Evolutionary conservation across 2,329 filamentous ascomycete genomes (phyloP), one percentile per base, ranked within the genome.

Genomic region (Diplocarpon mali): DNA sequence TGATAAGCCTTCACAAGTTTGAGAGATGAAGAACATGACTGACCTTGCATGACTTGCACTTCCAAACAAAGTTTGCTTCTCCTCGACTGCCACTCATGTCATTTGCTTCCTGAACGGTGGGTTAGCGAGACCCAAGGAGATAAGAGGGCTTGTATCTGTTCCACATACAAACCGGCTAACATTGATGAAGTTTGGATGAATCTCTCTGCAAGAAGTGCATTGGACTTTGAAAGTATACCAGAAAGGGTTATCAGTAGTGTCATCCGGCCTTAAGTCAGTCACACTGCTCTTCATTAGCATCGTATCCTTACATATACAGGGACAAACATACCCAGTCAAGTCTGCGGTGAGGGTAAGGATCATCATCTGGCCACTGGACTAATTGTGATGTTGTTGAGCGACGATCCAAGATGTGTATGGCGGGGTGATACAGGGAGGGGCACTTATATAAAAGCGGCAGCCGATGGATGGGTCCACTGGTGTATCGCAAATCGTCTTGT

Each of bases 21-120:
- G 9, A 8, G 24, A 29, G 14, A 29, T 14, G 1, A 37, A 24
- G 27, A 30, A 30, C 14, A 36, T 30, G 1, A 32, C 30, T 10
- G 30, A 92, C 88, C 77, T 92, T 93, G 80, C 92, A 98, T 62
- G 92, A 90, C 67, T 93, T 95, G 75, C 92, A 98, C 65, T 80
- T 89, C 90, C 92, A 98, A n/a, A 98, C 92, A 65, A 98, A 98
- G 66, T 96, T 96, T 49, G 92, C 92, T 65, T 96, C 89, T 53
- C 92, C 92, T 59, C 87, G 78, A 64, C 89, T 95, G 30, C 89
- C 89, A 52, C 86, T 92, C 64, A 95, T 80, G 53, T 95, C 88
- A 61, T 93, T 89, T 59, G 72, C 75, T 62, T 96, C 90, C 87
- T 95, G 51, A 7, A 8, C 10, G 29, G 9, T 16, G 24, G 20